Evolutionary conservation across 2,329 filamentous ascomycete genomes (phyloP), one percentile per base, ranked within the genome.

Genomic region (Neobulgaria alba): DNA sequence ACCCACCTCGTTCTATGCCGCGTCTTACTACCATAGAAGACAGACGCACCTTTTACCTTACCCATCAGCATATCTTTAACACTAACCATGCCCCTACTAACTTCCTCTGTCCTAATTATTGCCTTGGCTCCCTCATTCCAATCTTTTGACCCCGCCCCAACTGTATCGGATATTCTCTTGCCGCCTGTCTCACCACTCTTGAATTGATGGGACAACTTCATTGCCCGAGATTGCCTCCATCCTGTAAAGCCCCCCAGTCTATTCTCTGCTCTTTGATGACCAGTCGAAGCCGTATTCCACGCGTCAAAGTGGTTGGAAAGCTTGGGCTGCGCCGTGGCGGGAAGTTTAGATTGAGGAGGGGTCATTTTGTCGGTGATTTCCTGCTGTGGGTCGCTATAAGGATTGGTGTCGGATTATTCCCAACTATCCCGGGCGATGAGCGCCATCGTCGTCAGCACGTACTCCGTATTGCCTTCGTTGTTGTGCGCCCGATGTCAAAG

Each of bases 251-350:
- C 72, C 2, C 75, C 73, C 1, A 82, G 69, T 3, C 67, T 64
- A 44, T 77, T 79, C 45, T 90, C 83, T 31, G 84, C 77, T 30
- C 78, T 73, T 62, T 94, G 88, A 59, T 95, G 86, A 33, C 85
- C 85, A 1, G 82, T 80, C 4, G 81, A 78, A 10, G 78, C 76
- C 10, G 79, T 80, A 63, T 87, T 87, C 78, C 79, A 85, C 4
- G 77, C 69, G 60, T 84, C 80, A 54, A 82, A 83, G 44, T 57
- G 56, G 26, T 63, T 62, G 18, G 63, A 61, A 54, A 63, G 60
- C 26, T 55, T 59, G 16, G 72, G 68, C 33, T 56, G 41, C 5
- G 56, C 55, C 20, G 53, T 50, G 8, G 41, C n/a, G n/a, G 48
- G 46, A 10, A 53, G 34, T 23, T 39, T 32, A 3, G 46, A 31